Conservation (phyloP, 495 filamentous ascomycete species). For the Podospora anserina region DNA sequence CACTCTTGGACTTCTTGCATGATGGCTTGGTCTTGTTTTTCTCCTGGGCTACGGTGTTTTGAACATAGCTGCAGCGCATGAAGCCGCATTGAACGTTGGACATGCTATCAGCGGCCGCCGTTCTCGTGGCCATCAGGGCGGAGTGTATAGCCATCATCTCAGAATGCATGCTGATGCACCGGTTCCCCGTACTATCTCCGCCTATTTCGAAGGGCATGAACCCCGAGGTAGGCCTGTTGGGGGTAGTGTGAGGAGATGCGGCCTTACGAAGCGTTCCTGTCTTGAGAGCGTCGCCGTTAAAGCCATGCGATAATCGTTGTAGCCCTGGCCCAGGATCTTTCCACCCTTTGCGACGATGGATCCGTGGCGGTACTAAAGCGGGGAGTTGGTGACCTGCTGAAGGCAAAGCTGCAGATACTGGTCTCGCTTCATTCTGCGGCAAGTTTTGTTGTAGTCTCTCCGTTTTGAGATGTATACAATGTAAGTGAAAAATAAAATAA, state of each 20-base stretch:
- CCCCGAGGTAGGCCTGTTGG: background rate
- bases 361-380: constrained; percentile 50
- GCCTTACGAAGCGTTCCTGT: constrained; percentile 37
- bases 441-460: too few species aligned
- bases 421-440: constrained; percentile 26
- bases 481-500: too few species aligned
- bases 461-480: too few species aligned
- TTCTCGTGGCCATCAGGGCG: constrained; percentile 46
- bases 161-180: constrained; percentile 49
- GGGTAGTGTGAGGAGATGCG: constrained; percentile 24
- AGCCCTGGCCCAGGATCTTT: constrained; percentile 50
- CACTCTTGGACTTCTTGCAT: background rate
- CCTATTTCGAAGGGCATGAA: constrained; percentile 19
- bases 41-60: constrained; percentile 9
- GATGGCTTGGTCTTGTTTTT: background rate
- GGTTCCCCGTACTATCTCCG: constrained; percentile 31
- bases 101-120: constrained; percentile 37
- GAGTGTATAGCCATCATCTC: constrained; percentile 57
- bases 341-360: constrained; percentile 51
- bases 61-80: constrained; percentile 38
- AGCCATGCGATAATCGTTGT: constrained; percentile 49
- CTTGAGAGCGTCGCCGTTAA: constrained; percentile 49
- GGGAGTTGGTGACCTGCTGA: constrained; percentile 49
- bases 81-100: constrained; percentile 50
- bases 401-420: constrained; percentile 49